Evolutionary conservation across 2,329 filamentous ascomycete species (phyloP), one percentile per base, ranked within the genome.

Genomic region (Westerdykella aurantiaca): DNA sequence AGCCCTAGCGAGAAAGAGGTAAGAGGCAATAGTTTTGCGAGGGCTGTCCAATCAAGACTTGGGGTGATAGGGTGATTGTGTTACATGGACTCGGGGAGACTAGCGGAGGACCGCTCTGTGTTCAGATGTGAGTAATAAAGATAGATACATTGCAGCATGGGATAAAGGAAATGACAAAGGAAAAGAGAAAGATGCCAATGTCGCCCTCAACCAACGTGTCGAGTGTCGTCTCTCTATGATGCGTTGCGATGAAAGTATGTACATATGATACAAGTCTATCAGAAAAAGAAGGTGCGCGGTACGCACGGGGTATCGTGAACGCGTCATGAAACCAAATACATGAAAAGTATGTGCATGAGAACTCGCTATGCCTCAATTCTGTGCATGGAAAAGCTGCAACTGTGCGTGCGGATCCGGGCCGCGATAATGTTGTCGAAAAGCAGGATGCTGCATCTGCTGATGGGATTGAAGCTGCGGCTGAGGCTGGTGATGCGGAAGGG

Each of bases 401-500:
- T 14, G 33, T 18, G 33, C 17, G 17, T 16, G 33, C 13, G 33
- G 10, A 18, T 35, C 33, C 33, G 5, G 33, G n/a, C 33, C 33
- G 33, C 33, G 33, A 35, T 16, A 35, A 14, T 35, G 33, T 12
- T 35, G 33, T 14, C 33, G 33, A 14, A 35, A 9, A 9, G 17
- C 55, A 18, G 59, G 48, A 13, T 45, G 50, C 10, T 43, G 47
- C 31, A 53, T 49, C 7, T 47, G 49, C 3, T 50, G 50, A 35
- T 43, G 52, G n/a, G 47, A 50, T 11, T 55, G 51, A 11, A 49
- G 50, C 35, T 53, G 54, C 12, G 41, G 38, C 25, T 50, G 49
- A 11, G 56, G 51, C 22, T 52, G 49, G 13, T 50, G 38, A n/a
- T 41, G 47, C 11, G 39, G 44, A 29, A 41, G 44, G n/a, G 41